A percentile compares a stretch with the other conserved stretches of the same genome.
These are phyloP conservation scores for Emmonsiellopsis sp. DNA, from an alignment of 2,329 filamentous ascomycete genomes.

Conservation along the genomic window DNA sequence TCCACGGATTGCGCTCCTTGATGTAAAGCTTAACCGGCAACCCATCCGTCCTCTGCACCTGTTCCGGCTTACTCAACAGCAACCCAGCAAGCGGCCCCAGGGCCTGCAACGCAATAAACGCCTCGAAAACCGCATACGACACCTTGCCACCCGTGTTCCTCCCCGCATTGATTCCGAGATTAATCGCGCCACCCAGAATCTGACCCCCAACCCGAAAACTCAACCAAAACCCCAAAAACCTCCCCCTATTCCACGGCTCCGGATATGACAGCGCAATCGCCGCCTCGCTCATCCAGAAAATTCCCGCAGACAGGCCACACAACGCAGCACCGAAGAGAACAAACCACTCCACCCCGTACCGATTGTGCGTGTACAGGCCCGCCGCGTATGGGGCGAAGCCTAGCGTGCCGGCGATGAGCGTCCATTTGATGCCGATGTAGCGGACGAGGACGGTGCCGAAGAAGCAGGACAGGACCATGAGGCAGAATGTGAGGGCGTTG, in stretches of 20 bases:
- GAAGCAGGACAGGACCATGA: conserved; percentile 64
- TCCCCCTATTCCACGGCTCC: conserved; percentile 58
- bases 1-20: conserved; percentile 22
- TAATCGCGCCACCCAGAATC: conserved; percentile 63
- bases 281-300: conserved; percentile 69
- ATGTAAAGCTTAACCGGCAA: conserved; percentile 24
- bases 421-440: conserved; percentile 61
- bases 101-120: conserved; percentile 64
- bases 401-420: conserved; percentile 61
- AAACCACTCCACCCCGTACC: conserved; percentile 61
- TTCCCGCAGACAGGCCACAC: conserved; percentile 60
- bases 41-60: conserved; percentile 37
- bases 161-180: conserved; percentile 56
- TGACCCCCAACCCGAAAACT: conserved; percentile 54
- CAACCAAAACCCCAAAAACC: conserved; percentile 61
- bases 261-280: conserved; percentile 66
- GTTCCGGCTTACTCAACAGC: conserved; percentile 37
- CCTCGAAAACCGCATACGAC: conserved; percentile 58
- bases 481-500: conserved; percentile 62
- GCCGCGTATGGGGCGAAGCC: conserved; percentile 65
- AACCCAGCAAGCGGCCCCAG: conserved; percentile 54
- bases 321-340: conserved; percentile 58
- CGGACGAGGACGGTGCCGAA: conserved; percentile 56
- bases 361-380: conserved; percentile 63
- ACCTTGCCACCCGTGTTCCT: conserved; percentile 53